These are phyloP conservation scores for Cinnamomum chago DNA, from an alignment of 164 flowering plant species.

Conservation along the genomic window DNA sequence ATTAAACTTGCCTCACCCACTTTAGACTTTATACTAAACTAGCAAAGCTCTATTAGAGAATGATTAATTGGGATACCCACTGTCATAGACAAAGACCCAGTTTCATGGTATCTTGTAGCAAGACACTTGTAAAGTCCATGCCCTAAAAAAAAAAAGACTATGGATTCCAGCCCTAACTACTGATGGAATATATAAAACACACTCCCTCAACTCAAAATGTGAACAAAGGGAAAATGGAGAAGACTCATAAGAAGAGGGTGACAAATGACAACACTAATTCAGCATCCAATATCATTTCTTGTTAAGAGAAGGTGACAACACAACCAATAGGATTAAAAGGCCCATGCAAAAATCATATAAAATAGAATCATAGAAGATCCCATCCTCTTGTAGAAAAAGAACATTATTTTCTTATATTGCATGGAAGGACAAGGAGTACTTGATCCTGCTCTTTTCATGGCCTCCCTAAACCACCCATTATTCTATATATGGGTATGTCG, in stretches of 20 bases:
- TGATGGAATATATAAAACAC: too few relatives aligned
- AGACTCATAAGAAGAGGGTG: background rate
- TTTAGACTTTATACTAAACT: too few relatives aligned
- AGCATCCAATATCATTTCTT: background rate
- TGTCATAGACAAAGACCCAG: too few relatives aligned
- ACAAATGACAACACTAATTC: background rate
- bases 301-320: background rate
- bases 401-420: background rate
- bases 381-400: background rate
- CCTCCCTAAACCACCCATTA: background rate
- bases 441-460: background rate
- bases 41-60: too few relatives aligned
- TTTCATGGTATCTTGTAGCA: too few relatives aligned
- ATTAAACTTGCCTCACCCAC: too few relatives aligned
- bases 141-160: too few relatives aligned
- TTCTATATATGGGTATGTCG: background rate
- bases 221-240: background rate
- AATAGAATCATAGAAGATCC: background rate
- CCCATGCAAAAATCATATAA: background rate
- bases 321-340: background rate
- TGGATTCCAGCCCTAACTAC: too few relatives aligned
- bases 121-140: too few relatives aligned
- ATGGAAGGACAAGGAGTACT: background rate
- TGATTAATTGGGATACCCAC: too few relatives aligned
- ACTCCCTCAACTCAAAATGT: too few relatives aligned